Evolutionary conservation across 345 rosid genomes (phyloP).

Genomic region (Populus pruinosa): DNA sequence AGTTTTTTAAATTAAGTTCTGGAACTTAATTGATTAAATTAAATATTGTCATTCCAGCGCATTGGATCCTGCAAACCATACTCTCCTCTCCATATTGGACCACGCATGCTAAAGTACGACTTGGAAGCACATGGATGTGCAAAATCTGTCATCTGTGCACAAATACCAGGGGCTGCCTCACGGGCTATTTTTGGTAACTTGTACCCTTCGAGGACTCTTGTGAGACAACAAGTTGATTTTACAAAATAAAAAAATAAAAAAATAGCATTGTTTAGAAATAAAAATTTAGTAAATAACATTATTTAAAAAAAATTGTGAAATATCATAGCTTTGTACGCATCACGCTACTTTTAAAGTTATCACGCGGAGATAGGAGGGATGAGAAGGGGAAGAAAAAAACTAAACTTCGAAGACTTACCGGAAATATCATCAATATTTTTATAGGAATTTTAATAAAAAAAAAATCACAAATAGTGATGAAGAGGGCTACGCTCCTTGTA

Average conservation of each 20-base stretch:
- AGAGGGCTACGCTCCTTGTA: fast-evolving
- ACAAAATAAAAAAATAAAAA: no score
- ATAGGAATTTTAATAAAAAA: no score
- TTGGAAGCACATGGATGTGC: background rate
- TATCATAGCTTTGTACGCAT: no score
- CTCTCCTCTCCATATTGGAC: background rate
- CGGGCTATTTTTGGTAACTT: background rate
- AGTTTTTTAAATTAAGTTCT: no score
- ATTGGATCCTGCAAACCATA: background rate
- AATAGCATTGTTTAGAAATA: no score
- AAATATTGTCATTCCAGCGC: background rate
- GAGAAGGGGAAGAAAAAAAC: fast-evolving
- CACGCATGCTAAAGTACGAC: background rate
- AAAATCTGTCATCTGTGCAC: background rate
- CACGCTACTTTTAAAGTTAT: no score
- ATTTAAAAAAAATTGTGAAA: fast-evolving
- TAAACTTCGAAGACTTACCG: fast-evolving
- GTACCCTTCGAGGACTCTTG: no score
- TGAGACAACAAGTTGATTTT: no score
- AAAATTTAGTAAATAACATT: no score
- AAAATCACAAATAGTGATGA: fast-evolving
- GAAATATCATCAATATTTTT: fast-evolving
- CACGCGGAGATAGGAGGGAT: fast-evolving
- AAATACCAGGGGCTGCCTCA: background rate
- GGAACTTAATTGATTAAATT: background rate